These are phyloP conservation scores for Porogramme epimiltina DNA, from an alignment of 1,284 basidiomycete genomes.

Conservation along the genomic window DNA sequence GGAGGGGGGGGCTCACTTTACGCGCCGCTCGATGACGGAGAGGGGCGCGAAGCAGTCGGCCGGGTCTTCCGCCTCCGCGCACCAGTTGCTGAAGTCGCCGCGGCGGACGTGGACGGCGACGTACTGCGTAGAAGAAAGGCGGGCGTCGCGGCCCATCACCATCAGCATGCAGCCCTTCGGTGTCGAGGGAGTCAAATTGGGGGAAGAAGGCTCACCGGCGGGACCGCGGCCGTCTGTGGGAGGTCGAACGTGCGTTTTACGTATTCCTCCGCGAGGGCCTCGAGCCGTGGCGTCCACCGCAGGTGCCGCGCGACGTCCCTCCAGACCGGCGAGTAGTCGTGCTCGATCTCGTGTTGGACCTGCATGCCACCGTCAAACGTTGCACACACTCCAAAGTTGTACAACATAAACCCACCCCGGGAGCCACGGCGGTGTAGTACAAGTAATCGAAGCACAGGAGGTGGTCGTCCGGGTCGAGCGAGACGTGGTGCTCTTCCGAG, in stretches of 20 bases:
- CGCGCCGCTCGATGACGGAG: conserved; percentile 54
- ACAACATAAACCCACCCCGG: conserved; percentile 27
- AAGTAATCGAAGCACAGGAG: conserved; percentile 56
- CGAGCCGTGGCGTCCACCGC: conserved; percentile 42
- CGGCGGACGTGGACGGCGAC: conserved; percentile 65
- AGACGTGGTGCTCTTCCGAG: conserved; percentile 34
- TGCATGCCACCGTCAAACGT: conserved; percentile 11
- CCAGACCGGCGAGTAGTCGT: conserved; percentile 52
- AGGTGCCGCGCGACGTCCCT: conserved; percentile 46
- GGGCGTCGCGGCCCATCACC: too few species aligned
- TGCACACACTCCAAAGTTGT: too few species aligned
- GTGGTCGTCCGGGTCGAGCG: conserved; percentile 50
- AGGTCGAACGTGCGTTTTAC: conserved; percentile 41
- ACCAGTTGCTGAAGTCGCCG: conserved; percentile 56
- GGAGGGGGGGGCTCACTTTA: conserved; percentile 31
- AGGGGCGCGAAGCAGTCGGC: conserved; percentile 64
- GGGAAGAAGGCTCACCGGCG: conserved; percentile 39
- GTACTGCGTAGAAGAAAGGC: conserved; percentile 41
- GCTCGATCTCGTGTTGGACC: conserved; percentile 41
- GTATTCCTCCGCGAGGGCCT: conserved; percentile 40
- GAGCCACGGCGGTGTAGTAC: conserved; percentile 44
- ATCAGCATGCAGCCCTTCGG: too few species aligned
- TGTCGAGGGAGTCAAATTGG: not conserved
- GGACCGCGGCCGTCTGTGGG: conserved; percentile 37
- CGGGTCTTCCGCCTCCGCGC: conserved; percentile 43